Evolutionary conservation across 495 filamentous ascomycete species (phyloP), one percentile per base, ranked within the genome.

Genomic region (Xeromyces bisporus): DNA sequence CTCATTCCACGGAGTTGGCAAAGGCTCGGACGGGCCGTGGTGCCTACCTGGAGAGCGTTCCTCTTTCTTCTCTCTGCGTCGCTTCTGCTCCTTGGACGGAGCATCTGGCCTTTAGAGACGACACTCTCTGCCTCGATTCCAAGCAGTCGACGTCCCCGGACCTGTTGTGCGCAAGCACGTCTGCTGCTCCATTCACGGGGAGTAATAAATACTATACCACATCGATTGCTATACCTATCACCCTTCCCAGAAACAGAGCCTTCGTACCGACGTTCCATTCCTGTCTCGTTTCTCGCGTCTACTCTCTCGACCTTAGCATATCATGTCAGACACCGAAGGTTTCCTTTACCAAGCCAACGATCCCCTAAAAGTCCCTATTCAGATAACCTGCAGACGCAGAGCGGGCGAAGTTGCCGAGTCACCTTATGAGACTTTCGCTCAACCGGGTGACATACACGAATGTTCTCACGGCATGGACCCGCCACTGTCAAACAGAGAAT

Each of bases 201-300:
- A 42, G 46, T 2, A 43, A 43, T n/a, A n/a, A n/a, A 12, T 79
- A 69, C 47, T 80, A 91, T 55, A 78, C 69, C 1, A 63, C 83
- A 1, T 60, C 57, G 3, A 44, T 94, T 6, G 47, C 77, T 6
- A 69, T 93, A 6, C 85, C 89, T 0, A 55, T 97, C 48, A 60
- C 66, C 0, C 58, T 92, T 1, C 84, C 89, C 0, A 56, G 51
- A 7, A 71, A 68, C 40, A 80, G 75, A 37, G 60, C 71, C 2
- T 84, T 86, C 53, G 53, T 89, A 16, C 91, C 89, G 0, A 85
- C 82, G 11, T 97, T 96, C 57, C 75, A 89, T 55, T 71, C 73
- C 32, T 97, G 89, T 53, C 68, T 93, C 41, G 60, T 79, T 17
- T 79, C 77, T 10, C 75, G 89, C 36, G 55, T 75, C 15, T 96